Evolutionary conservation across 2,329 filamentous ascomycete genomes (phyloP).

Genomic region (Calonectria pauciramosa): DNA sequence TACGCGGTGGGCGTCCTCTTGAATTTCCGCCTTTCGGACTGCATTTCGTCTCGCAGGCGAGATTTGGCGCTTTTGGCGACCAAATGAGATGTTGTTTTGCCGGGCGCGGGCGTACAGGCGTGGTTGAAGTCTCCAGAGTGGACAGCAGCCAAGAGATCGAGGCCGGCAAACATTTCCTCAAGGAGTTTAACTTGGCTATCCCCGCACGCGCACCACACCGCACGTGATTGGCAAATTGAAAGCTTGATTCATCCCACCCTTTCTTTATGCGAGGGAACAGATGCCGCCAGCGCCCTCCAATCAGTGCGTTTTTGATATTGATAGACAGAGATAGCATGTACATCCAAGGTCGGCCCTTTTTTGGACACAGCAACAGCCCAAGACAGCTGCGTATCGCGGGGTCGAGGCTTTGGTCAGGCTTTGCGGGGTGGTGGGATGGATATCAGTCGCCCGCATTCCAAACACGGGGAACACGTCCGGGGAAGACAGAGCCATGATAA

Average conservation of each 20-base stretch:
- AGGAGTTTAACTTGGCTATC: neutral
- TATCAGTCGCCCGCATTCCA: neutral
- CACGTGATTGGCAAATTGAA: neutral
- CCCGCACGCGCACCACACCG: neutral
- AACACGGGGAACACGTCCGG: neutral
- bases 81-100: neutral
- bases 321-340: neutral
- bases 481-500: neutral
- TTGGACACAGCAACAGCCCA: neutral
- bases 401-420: neutral
- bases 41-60: conserved; percentile 8
- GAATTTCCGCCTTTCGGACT: conserved; percentile 20
- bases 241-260: neutral
- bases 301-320: neutral
- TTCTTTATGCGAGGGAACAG: too few species aligned
- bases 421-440: neutral
- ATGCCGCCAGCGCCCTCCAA: neutral
- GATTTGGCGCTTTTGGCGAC: neutral
- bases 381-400: neutral
- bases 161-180: neutral
- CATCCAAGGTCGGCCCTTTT: neutral
- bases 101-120: neutral
- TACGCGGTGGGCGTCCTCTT: conserved; percentile 22
- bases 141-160: neutral
- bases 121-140: neutral